Evolutionary conservation across 805 yeast species (phyloP).

Genomic region (Metschnikowia matae): DNA sequence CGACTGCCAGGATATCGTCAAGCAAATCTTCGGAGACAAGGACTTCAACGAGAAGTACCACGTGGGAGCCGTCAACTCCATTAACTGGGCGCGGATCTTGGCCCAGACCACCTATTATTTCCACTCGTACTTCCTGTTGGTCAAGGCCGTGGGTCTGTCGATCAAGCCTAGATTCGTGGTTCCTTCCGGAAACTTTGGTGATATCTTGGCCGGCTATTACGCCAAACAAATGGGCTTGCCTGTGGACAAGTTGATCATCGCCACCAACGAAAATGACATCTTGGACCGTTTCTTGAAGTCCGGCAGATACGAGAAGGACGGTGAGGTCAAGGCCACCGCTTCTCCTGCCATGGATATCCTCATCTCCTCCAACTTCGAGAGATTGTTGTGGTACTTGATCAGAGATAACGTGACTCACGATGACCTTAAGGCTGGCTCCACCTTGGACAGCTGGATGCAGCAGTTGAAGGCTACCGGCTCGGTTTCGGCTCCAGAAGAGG

Average conservation of each 20-base stretch:
- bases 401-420: slow-evolving; percentile 60
- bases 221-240: slow-evolving; percentile 97
- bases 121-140: slow-evolving; percentile 78
- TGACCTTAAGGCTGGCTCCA: slow-evolving; percentile 67
- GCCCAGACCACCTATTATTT: slow-evolving; percentile 98
- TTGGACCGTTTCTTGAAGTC: slow-evolving; percentile 86
- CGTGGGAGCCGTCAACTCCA: slow-evolving; percentile 96
- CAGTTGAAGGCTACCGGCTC: slow-evolving; percentile 73
- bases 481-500: slow-evolving; percentile 62
- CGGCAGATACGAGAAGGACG: slow-evolving; percentile 76
- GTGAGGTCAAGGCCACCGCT: slow-evolving; percentile 77
- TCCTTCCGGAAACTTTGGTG: slow-evolving; percentile 98
- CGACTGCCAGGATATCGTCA: slow-evolving; percentile 96
- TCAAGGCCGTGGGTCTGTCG: slow-evolving; percentile 28
- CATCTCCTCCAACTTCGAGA: slow-evolving; percentile 92
- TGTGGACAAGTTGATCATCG: slow-evolving; percentile 78
- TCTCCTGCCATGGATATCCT: slow-evolving; percentile 99
- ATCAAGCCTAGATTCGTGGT: slow-evolving; percentile 76
- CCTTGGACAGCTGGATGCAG: slow-evolving; percentile 70
- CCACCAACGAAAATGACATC: slow-evolving; percentile 94
- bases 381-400: slow-evolving; percentile 91
- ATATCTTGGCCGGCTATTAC: slow-evolving; percentile 92
- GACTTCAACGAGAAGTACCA: slow-evolving; percentile 87
- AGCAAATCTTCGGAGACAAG: slow-evolving; percentile 83
- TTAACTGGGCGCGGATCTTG: slow-evolving; percentile 97